Conservation (phyloP, 2,329 filamentous ascomycete genomes). For the Blastomyces percursus region DNA sequence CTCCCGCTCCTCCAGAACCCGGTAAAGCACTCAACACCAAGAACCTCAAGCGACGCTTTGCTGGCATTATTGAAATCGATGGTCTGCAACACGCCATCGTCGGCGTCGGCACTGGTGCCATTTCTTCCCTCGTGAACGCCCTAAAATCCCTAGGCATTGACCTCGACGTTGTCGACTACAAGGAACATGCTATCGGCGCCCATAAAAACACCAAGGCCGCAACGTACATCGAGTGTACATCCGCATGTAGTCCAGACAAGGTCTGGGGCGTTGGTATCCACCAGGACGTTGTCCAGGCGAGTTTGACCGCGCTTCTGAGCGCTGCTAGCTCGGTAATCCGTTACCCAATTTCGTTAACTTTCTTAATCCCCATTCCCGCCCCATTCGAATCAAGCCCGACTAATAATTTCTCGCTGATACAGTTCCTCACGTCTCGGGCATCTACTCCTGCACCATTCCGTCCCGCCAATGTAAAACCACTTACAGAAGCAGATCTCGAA, state of each 20-base stretch:
- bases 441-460: slow-evolving; percentile 56
- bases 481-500: slow-evolving; percentile 35
- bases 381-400: background rate
- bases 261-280: slow-evolving; percentile 91
- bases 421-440: slow-evolving; percentile 64
- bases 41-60: slow-evolving; percentile 70
- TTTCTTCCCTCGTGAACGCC: slow-evolving; percentile 77
- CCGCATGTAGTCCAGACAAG: slow-evolving; percentile 53
- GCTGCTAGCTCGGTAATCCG: slow-evolving; percentile 71
- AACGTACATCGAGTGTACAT: slow-evolving; percentile 83
- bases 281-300: slow-evolving; percentile 83
- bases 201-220: slow-evolving; percentile 83
- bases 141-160: slow-evolving; percentile 69
- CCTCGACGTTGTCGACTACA: slow-evolving; percentile 87
- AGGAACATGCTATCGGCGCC: slow-evolving; percentile 82
- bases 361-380: background rate
- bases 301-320: slow-evolving; percentile 71
- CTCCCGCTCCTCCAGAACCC: slow-evolving; percentile 55
- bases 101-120: slow-evolving; percentile 78
- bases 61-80: slow-evolving; percentile 74
- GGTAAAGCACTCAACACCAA: slow-evolving; percentile 66
- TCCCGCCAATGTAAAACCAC: slow-evolving; percentile 44
- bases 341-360: background rate
- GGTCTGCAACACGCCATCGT: slow-evolving; percentile 65
- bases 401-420: slow-evolving; percentile 8